Conservation (phyloP, 2,329 filamentous ascomycete genomes). For the Colletotrichum horii region DNA sequence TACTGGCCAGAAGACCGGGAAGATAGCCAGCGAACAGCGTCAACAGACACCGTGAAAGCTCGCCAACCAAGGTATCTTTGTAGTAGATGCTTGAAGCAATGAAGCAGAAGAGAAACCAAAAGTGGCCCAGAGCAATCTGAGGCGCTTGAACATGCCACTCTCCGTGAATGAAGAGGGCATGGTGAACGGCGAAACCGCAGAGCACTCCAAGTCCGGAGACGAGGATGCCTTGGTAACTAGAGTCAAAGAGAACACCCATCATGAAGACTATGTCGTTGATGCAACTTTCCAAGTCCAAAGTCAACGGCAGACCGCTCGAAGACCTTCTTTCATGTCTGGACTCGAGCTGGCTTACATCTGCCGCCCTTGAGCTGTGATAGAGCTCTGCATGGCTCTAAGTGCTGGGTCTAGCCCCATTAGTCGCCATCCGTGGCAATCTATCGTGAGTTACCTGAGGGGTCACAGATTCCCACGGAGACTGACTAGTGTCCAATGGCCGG, state of each 20-base stretch:
- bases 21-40: conserved; percentile 19
- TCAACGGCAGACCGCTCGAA: not conserved
- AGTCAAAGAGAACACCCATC: conserved; percentile 1
- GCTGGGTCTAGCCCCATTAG: not conserved
- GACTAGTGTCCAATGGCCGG: conserved; percentile 9
- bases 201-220: not conserved
- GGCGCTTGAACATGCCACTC: conserved; percentile 30
- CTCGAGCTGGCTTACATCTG: not conserved
- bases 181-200: conserved; percentile 19
- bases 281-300: not conserved
- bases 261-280: not conserved
- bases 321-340: not conserved
- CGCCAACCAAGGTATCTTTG: not conserved
- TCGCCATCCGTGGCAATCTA: not conserved
- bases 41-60: not conserved
- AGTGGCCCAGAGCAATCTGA: conserved; percentile 21
- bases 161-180: conserved; percentile 26
- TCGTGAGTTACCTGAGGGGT: not conserved
- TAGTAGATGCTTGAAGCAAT: conserved; percentile 8
- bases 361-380: not conserved
- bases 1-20: conserved; percentile 29
- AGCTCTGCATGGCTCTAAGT: not conserved
- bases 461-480: not conserved
- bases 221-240: not conserved
- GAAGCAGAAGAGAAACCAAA: conserved; percentile 7